A percentile compares a stretch with the other conserved stretches of the same genome.
phyloP scores from a whole-genome alignment of 1,284 basidiomycete genomes.

The Tremellales sp. region DNA sequence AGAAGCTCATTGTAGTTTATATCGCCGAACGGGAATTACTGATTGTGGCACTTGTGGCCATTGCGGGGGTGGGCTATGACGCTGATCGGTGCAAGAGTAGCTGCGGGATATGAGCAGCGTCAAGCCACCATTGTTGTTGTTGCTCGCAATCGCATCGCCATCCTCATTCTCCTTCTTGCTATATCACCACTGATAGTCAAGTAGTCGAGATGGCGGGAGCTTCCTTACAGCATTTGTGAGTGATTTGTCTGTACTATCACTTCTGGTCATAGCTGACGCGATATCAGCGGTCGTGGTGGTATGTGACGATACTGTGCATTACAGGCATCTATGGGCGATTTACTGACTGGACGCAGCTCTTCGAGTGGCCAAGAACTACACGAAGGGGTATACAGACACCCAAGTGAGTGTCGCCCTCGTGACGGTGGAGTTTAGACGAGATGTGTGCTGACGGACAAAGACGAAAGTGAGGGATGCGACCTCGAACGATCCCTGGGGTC shows the following conservation, averaged over 20 bases:
- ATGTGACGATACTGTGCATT: too few relatives aligned
- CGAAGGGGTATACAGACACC: constrained; percentile 83
- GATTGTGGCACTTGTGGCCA: not conserved
- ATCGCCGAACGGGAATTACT: too few relatives aligned
- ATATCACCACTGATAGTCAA: not conserved
- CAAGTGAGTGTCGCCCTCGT: constrained; percentile 31
- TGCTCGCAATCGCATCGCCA: too few relatives aligned
- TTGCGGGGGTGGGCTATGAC: not conserved
- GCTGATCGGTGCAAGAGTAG: too few relatives aligned
- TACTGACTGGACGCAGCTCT: constrained; percentile 54
- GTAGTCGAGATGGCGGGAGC: constrained; percentile 29
- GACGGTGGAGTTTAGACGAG: not conserved
- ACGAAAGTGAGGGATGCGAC: constrained; percentile 96
- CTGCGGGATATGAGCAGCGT: too few relatives aligned
- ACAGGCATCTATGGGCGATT: too few relatives aligned
- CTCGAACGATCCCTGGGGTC: constrained; percentile 99
- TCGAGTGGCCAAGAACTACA: constrained; percentile 89
- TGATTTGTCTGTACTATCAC: too few relatives aligned
- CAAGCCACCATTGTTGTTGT: not conserved
- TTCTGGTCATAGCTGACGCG: constrained; percentile 16
- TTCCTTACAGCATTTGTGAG: constrained; percentile 46
- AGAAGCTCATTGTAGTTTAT: too few relatives aligned
- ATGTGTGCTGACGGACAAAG: constrained; percentile 49
- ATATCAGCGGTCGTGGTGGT: constrained; percentile 46
- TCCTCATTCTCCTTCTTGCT: too few relatives aligned